A percentile compares a stretch with the other conserved stretches of the same genome.
Conservation (phyloP, 352 stramenopile species). For the Pythium myriotylum region DNA sequence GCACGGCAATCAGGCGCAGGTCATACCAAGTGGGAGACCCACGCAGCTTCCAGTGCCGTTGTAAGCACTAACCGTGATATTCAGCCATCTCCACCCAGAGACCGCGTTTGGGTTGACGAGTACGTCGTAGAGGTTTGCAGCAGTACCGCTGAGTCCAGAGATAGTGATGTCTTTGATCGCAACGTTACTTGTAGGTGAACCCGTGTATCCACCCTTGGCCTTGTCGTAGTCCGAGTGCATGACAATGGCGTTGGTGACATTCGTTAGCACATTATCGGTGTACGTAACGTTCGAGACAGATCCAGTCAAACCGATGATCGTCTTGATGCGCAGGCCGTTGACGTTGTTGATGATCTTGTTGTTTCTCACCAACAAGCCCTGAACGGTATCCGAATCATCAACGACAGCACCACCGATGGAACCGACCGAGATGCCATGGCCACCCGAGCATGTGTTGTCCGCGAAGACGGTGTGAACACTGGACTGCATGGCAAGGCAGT, state of each 20-base stretch:
- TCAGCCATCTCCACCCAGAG: constrained; percentile 5
- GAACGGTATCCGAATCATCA: constrained; percentile 27
- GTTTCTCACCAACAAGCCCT: constrained; percentile 23
- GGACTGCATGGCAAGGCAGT: constrained; percentile 31
- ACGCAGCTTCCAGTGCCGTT: neutral
- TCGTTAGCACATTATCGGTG: constrained; percentile 27
- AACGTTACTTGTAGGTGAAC: constrained; percentile 24
- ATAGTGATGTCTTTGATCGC: constrained; percentile 33
- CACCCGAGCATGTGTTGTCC: constrained; percentile 11
- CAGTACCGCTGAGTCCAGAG: constrained; percentile 26
- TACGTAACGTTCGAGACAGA: constrained; percentile 28
- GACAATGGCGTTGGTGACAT: constrained; percentile 36
- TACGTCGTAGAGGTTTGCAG: constrained; percentile 41
- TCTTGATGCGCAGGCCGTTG: constrained; percentile 43
- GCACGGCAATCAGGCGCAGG: no score
- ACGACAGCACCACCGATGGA: constrained; percentile 29
- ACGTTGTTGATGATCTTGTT: constrained; percentile 37
- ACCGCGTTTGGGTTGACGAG: constrained; percentile 25
- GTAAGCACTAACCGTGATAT: constrained; percentile 2
- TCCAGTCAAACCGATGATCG: constrained; percentile 27
- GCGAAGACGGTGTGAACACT: constrained; percentile 15
- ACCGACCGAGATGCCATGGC: constrained; percentile 37
- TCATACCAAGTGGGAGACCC: no score
- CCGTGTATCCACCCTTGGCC: constrained; percentile 31
- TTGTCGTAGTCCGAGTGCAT: constrained; percentile 44